These are phyloP conservation scores for Zostera marina DNA, from an alignment of 116 monocot species.

Conservation along the genomic window DNA sequence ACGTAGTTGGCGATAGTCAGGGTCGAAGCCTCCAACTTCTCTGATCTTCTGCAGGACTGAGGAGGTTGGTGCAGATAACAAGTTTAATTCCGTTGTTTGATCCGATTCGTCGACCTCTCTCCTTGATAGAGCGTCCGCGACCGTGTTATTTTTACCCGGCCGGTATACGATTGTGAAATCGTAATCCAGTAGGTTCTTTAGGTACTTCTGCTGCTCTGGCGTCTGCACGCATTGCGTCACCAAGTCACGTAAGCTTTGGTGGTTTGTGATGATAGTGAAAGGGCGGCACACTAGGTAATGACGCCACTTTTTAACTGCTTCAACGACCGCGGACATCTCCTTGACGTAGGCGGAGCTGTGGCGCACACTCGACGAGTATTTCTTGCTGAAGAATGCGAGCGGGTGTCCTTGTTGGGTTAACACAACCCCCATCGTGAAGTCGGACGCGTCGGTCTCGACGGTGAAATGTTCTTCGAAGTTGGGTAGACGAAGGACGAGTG, in stretches of 20 bases:
- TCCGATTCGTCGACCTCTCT: too few relatives aligned
- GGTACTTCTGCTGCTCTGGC: background rate
- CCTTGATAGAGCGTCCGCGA: conserved; percentile 1
- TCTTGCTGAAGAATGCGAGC: background rate
- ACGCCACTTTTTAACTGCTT: conserved; percentile 3
- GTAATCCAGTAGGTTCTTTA: background rate
- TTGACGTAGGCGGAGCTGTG: background rate
- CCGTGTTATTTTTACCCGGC: background rate
- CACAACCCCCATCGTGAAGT: background rate
- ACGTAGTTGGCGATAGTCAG: too few relatives aligned
- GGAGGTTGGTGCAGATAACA: too few relatives aligned
- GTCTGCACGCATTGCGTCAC: background rate
- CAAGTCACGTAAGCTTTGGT: background rate
- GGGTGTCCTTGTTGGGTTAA: background rate
- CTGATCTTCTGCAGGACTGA: too few relatives aligned
- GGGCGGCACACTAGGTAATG: background rate
- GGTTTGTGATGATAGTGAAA: background rate
- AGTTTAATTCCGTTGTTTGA: too few relatives aligned
- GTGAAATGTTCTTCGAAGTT: background rate
- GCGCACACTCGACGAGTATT: background rate
- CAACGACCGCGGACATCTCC: background rate
- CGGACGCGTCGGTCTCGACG: background rate
- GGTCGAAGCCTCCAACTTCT: too few relatives aligned
- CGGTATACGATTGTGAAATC: background rate
- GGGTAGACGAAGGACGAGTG: background rate